Conservation (phyloP, 352 stramenopile genomes). For the Pythium volutum region DNA sequence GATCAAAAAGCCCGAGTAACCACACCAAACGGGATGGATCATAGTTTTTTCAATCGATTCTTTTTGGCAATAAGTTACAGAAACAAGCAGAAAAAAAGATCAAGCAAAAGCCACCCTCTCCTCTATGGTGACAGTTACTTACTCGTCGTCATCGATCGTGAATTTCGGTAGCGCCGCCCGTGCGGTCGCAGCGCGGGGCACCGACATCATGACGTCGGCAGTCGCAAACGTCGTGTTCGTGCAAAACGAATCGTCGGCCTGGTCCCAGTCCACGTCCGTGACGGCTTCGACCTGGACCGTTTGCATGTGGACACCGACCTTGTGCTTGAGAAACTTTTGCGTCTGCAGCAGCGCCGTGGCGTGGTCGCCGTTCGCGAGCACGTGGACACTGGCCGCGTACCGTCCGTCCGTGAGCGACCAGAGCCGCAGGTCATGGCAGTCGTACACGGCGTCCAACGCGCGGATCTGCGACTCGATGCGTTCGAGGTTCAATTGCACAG, state of each 20-base stretch:
- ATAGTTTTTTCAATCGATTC: constrained; percentile 1
- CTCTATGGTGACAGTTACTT: no score
- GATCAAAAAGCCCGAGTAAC: constrained; percentile 19
- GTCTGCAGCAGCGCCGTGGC: constrained; percentile 47
- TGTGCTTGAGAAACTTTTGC: constrained; percentile 43
- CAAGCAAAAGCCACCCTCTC: background rate
- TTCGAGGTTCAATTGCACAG: constrained; percentile 51
- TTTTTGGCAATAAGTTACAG: constrained; percentile 31
- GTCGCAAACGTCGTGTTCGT: constrained; percentile 45
- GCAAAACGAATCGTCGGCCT: constrained; percentile 40
- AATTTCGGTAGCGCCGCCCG: constrained; percentile 30
- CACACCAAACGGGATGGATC: background rate
- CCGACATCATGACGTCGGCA: constrained; percentile 68
- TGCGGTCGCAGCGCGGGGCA: constrained; percentile 54
- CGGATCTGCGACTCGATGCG: constrained; percentile 60
- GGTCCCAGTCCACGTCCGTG: constrained; percentile 50
- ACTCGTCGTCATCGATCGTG: constrained; percentile 29
- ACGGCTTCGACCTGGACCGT: constrained; percentile 72
- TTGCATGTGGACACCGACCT: constrained; percentile 50
- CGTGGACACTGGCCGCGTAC: constrained; percentile 91
- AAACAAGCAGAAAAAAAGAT: background rate
- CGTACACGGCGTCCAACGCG: constrained; percentile 74
- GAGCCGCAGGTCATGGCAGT: constrained; percentile 98
- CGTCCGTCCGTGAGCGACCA: constrained; percentile 94
- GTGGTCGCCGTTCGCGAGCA: constrained; percentile 59